A percentile compares a stretch with the other conserved stretches of the same genome.
These are phyloP conservation scores for Aspergillus persii DNA, from an alignment of 2,329 filamentous ascomycete genomes.

Conservation along the genomic window DNA sequence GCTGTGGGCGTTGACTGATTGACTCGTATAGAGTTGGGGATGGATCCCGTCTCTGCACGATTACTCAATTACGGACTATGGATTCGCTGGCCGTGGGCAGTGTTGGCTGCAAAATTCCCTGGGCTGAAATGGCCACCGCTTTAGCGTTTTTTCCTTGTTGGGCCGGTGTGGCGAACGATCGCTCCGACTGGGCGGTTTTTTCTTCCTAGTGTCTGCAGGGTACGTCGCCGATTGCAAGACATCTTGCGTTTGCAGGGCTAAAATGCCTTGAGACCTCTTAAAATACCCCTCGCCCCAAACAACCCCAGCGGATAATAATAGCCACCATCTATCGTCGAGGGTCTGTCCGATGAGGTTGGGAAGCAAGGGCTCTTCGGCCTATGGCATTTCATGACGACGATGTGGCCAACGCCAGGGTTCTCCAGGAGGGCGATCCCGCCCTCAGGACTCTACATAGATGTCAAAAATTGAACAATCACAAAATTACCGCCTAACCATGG, in stretches of 20 bases:
- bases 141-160: not conserved
- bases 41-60: not conserved
- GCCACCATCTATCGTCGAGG: not conserved
- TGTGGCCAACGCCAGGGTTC: not conserved
- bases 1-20: not conserved
- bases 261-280: not conserved
- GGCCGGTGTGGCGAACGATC: not conserved
- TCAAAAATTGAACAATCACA: not conserved
- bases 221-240: not conserved
- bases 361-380: not conserved
- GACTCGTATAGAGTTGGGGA: not conserved
- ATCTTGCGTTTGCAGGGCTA: not conserved
- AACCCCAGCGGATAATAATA: not conserved
- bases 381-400: not conserved
- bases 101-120: not conserved
- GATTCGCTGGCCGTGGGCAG: not conserved
- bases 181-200: not conserved
- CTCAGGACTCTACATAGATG: not conserved
- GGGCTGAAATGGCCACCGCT: not conserved
- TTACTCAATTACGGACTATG: not conserved
- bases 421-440: not conserved
- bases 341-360: not conserved
- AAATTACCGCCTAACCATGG: not conserved
- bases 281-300: not conserved
- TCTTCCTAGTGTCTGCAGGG: not conserved